Evolutionary conservation across 768 basidiomycete species (phyloP).

Genomic region (Astraeus odoratus): DNA sequence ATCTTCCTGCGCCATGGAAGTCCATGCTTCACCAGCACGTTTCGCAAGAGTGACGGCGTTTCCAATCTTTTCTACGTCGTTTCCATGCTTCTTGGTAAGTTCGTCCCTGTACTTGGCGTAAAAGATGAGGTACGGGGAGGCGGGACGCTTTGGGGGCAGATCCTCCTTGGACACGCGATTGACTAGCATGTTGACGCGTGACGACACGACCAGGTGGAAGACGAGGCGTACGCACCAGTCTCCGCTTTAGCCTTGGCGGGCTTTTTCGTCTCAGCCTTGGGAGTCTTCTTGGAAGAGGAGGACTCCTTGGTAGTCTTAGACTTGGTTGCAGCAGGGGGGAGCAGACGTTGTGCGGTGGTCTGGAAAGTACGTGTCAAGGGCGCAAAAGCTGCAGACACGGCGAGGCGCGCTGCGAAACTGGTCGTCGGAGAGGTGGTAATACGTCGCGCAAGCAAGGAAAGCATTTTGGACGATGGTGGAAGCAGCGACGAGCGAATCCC

Average conservation of each 20-base stretch:
- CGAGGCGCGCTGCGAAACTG: conserved; percentile 1
- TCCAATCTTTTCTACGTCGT: neutral
- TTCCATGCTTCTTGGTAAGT: neutral
- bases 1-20: conserved; percentile 23
- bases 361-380: conserved; percentile 26
- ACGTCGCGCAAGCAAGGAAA: conserved; percentile 13
- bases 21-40: conserved; percentile 26
- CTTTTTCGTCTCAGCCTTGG: conserved; percentile 8
- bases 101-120: conserved; percentile 8
- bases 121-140: conserved; percentile 22
- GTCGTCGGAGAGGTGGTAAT: neutral
- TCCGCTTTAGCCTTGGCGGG: conserved; percentile 1
- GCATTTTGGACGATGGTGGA: conserved; percentile 3
- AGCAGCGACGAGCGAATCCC: too few relatives aligned
- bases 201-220: neutral
- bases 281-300: neutral
- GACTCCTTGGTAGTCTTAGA: conserved; percentile 2
- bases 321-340: neutral
- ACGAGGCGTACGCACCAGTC: conserved; percentile 10
- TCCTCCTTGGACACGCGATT: conserved; percentile 8
- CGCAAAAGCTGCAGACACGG: conserved; percentile 1
- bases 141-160: conserved; percentile 24
- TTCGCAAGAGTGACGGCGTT: conserved; percentile 7
- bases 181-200: conserved; percentile 4
- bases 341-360: conserved; percentile 13